Base-by-base conservation (phyloP, 2,329 filamentous ascomycete genomes). In the Lasiodiplodia hormozganensis region DNA sequence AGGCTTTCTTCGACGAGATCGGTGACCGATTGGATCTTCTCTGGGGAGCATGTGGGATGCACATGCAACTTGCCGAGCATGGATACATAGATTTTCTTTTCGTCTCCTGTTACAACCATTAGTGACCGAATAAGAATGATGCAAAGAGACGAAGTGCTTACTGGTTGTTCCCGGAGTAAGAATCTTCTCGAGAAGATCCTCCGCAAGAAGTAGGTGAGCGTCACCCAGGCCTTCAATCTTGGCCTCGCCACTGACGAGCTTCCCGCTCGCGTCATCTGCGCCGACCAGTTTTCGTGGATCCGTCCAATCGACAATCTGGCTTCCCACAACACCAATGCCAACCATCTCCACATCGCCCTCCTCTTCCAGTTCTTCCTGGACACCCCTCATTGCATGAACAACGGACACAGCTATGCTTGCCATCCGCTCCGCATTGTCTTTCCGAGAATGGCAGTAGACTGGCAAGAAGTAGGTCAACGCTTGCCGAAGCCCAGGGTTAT, bases 401-500 rank as follows among this genome's bases (percentile, higher is more conserved):
- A 93, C 89, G 31, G 91, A 87, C 2, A 95, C 86, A 0, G 91
- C 88, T 23, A 97, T 87, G 21, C 84, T 82, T 7, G 89, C 88
- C 91, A 98, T 94, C 40, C 93, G 86, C 34, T 91, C 87, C 71
- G 96, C 94, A 75, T 97, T 97, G 71, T 92, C 91, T 4, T 89
- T 80, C 3, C 92, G 87, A 8, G 92, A 94, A 79, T 95, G 97
- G 79, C 93, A 96, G 82, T 96, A 98, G 0, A 97, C 94, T 0
- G 95, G 95, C 43, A 98, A 83, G 85, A 97, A 97, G 80, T 98
- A 98, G 72, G 92, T 93, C 66, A 98, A 85, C 0, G 92, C 91
- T 79, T 98, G 95, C 25, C 94, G 86, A 7, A 97, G 89, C 10
- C 89, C 89, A 72, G 95, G 91, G 76, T 97, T 97, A 34, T 87